These are phyloP conservation scores for Desmodesmus armatus DNA, from an alignment of 139 green algal species.

Conservation along the genomic window DNA sequence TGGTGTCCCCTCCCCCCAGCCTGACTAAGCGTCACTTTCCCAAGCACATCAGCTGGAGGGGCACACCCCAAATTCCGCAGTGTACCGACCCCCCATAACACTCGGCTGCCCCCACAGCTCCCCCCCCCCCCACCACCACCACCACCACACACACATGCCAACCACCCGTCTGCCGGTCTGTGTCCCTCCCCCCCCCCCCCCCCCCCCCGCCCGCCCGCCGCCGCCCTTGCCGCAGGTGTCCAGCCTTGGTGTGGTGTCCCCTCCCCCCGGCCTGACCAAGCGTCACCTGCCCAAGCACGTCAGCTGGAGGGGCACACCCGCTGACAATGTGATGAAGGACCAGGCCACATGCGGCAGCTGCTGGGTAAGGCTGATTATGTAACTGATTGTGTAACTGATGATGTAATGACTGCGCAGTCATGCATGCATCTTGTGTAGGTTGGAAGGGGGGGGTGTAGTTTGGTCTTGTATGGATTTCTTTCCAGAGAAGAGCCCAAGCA, in stretches of 20 bases:
- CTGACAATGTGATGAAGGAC: conserved; percentile 69
- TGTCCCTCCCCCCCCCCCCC: conserved; percentile 1
- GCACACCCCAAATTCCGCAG: conserved; percentile 38
- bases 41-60: conserved; percentile 71
- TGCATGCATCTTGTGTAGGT: neutral
- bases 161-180: too few species aligned
- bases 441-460: neutral
- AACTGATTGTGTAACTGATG: too few species aligned
- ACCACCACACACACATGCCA: too few species aligned
- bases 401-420: too few species aligned
- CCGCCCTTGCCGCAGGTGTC: neutral
- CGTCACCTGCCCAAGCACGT: conserved; percentile 51
- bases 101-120: neutral
- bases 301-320: conserved; percentile 67
- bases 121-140: too few species aligned
- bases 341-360: conserved; percentile 74
- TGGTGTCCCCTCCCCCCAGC: too few species aligned
- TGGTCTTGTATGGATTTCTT: too few species aligned
- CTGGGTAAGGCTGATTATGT: conserved; percentile 53
- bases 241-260: neutral
- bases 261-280: conserved; percentile 15
- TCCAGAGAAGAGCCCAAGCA: too few species aligned
- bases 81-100: neutral
- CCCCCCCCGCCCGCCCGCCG: conserved; percentile 7
- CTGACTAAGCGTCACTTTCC: too few species aligned